These are phyloP conservation scores for Crithidia thermophila DNA, from an alignment of 208 protist species.

Conservation along the genomic window DNA sequence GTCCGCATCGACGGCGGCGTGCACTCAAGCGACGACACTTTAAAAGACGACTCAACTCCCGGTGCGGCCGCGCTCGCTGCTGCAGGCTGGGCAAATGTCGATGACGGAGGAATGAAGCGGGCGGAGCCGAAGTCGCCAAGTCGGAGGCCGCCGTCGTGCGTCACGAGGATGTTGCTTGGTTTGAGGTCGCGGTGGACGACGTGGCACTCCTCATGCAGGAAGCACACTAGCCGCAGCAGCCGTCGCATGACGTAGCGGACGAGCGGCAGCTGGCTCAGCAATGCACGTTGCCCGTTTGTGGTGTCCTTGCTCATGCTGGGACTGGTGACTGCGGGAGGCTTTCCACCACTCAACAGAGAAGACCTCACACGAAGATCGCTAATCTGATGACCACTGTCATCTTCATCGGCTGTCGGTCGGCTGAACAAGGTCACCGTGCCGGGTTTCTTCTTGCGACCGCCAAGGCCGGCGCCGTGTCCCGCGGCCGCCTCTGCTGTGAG, in stretches of 20 bases:
- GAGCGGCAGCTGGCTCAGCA: slow-evolving; percentile 43
- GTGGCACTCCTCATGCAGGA: slow-evolving; percentile 73
- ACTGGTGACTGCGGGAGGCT: no score
- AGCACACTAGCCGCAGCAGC: slow-evolving; percentile 61
- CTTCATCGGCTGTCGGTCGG: not conserved
- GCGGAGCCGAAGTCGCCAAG: slow-evolving; percentile 91
- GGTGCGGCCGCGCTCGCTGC: no score
- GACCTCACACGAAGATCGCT: no score
- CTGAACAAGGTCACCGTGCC: slow-evolving; percentile 22
- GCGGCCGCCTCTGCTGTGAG: slow-evolving; percentile 25
- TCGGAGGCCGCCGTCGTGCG: slow-evolving; percentile 59
- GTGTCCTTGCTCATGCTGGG: not conserved
- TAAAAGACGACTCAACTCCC: no score
- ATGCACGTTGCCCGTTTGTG: slow-evolving; percentile 20
- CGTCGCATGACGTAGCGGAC: slow-evolving; percentile 79
- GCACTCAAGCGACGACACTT: slow-evolving; percentile 33
- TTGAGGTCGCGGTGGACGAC: slow-evolving; percentile 92
- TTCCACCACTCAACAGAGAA: no score
- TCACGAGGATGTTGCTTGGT: slow-evolving; percentile 85
- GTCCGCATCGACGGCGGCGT: slow-evolving; percentile 78
- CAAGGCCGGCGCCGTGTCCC: not conserved
- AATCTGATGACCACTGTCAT: no score
- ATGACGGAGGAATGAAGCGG: slow-evolving; percentile 41
- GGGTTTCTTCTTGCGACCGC: slow-evolving; percentile 9
- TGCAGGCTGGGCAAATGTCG: no score